Conservation (phyloP, 352 stramenopile species). For the Aphanomyces euteiches region DNA sequence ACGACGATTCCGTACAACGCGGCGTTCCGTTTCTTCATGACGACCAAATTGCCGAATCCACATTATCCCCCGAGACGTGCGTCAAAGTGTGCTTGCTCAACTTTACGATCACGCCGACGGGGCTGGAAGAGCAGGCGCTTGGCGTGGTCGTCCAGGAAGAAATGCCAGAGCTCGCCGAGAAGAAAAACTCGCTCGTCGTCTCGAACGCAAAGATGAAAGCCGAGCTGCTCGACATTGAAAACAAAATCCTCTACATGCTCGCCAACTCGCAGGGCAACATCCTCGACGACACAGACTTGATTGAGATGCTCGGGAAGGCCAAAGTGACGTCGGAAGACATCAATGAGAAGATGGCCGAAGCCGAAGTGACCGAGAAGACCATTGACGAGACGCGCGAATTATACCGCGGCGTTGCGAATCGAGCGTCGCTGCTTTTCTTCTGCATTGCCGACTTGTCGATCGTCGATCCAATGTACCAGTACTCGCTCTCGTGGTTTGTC, state of each 20-base stretch:
- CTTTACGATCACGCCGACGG: constrained; percentile 89
- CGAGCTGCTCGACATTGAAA: constrained; percentile 91
- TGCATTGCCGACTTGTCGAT: constrained; percentile 87
- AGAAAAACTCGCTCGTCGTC: constrained; percentile 91
- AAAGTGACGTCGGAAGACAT: constrained; percentile 92
- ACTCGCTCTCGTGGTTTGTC: constrained; percentile 92
- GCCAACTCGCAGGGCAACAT: constrained; percentile 92
- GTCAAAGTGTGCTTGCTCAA: constrained; percentile 92
- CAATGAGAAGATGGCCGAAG: constrained; percentile 90
- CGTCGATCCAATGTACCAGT: constrained; percentile 94
- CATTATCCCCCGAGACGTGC: constrained; percentile 91
- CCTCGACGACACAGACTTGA: constrained; percentile 89
- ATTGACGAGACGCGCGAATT: constrained; percentile 88
- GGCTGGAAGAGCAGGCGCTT: constrained; percentile 88
- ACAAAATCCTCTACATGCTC: constrained; percentile 92
- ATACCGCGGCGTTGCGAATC: constrained; percentile 87
- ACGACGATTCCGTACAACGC: constrained; percentile 89
- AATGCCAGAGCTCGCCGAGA: constrained; percentile 90
- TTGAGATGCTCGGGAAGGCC: constrained; percentile 87
- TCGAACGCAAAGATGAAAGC: constrained; percentile 90
- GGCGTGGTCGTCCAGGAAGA: constrained; percentile 91
- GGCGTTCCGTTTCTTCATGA: constrained; percentile 91
- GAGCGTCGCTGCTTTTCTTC: constrained; percentile 89
- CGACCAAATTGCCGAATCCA: constrained; percentile 90
- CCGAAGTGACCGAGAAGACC: constrained; percentile 87